phyloP scores from a whole-genome alignment of 345 rosid genomes.

The Populus euphratica region DNA sequence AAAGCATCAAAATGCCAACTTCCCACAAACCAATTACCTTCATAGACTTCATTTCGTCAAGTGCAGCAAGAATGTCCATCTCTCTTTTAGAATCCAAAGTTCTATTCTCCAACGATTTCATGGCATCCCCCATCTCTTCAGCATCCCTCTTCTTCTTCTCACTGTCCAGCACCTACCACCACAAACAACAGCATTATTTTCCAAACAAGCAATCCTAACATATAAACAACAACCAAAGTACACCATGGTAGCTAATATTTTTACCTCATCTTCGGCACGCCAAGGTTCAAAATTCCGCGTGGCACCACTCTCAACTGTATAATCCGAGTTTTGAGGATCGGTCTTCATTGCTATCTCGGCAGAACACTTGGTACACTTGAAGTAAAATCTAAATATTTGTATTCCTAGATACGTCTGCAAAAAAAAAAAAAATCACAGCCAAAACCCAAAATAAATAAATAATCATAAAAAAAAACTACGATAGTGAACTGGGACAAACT shows the following conservation, averaged over 20 bases:
- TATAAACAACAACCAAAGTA: neutral
- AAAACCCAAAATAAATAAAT: no score
- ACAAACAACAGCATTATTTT: neutral
- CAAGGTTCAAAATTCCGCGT: constrained; percentile 89
- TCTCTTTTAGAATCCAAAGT: constrained; percentile 89
- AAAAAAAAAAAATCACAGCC: neutral
- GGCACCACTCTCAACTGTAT: constrained; percentile 81
- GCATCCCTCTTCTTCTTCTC: constrained; percentile 59
- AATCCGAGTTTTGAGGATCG: constrained; percentile 95
- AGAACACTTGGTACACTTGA: constrained; percentile 91
- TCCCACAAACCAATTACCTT: constrained; percentile 5
- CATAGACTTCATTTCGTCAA: constrained; percentile 68
- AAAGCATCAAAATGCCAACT: neutral
- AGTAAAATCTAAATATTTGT: constrained; percentile 84
- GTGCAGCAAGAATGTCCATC: constrained; percentile 91
- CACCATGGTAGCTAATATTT: neutral
- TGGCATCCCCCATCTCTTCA: constrained; percentile 94
- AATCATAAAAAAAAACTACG: no score
- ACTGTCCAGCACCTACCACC: constrained; percentile 45
- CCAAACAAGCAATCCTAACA: neutral
- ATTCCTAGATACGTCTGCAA: constrained; percentile 86
- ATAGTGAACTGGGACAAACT: neutral
- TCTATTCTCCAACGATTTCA: constrained; percentile 89
- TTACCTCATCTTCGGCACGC: constrained; percentile 89
- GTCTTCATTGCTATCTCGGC: constrained; percentile 87